phyloP scores from a whole-genome alignment of 257 asterid genomes.

The Mentha longifolia region DNA sequence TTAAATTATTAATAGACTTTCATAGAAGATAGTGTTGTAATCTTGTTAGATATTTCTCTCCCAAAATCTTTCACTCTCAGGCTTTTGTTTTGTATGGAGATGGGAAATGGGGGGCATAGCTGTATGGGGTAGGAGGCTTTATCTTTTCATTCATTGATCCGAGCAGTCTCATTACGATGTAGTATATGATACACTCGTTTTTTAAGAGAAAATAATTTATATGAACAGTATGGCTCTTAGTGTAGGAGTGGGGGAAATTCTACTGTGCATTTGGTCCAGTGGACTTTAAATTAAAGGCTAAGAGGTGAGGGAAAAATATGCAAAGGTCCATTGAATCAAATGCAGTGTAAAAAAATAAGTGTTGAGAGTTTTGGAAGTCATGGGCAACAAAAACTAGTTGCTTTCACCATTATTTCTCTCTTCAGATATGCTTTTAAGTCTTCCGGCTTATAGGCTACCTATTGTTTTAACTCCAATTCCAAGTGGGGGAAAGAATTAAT shows the following conservation, averaged over 20 bases:
- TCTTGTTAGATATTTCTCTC: conserved; percentile 16
- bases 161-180: conserved; percentile 35
- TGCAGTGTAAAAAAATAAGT: conserved; percentile 1
- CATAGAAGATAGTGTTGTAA: neutral
- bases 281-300: neutral
- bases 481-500: conserved; percentile 41
- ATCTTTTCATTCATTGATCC: conserved; percentile 42
- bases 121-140: conserved; percentile 47
- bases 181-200: neutral
- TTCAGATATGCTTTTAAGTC: conserved; percentile 28
- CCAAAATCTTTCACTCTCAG: conserved; percentile 18
- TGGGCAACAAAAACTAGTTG: conserved; percentile 56
- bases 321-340: conserved; percentile 25
- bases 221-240: conserved; percentile 27
- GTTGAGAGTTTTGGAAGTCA: conserved; percentile 28
- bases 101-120: conserved; percentile 41
- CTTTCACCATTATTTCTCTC: conserved; percentile 42
- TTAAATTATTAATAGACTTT: too few species aligned
- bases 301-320: conserved; percentile 13
- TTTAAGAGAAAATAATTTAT: neutral
- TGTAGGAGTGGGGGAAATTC: conserved; percentile 11
- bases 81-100: conserved; percentile 22
- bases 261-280: conserved; percentile 25
- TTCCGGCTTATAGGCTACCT: conserved; percentile 33
- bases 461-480: conserved; percentile 30